Evolutionary conservation across 495 filamentous ascomycete species (phyloP).

Genomic region (Glutinoglossum americanum): DNA sequence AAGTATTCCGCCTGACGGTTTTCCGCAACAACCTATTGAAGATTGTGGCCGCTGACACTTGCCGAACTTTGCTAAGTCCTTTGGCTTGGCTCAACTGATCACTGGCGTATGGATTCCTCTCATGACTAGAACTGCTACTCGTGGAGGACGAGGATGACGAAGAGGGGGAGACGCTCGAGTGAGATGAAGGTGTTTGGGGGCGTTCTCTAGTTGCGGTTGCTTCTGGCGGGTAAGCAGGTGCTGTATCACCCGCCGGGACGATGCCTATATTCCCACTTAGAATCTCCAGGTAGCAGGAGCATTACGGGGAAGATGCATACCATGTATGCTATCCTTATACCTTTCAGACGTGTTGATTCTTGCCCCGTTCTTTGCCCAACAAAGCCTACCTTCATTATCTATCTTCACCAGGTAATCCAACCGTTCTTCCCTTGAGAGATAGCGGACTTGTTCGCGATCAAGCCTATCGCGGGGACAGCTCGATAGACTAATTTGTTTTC

Average conservation of each 20-base stretch:
- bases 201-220: neutral
- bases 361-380: constrained; percentile 61
- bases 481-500: constrained; percentile 32
- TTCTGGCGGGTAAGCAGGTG: constrained; percentile 22
- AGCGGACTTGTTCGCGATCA: constrained; percentile 49
- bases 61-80: constrained; percentile 37
- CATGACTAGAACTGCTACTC: constrained; percentile 13
- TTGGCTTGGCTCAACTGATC: constrained; percentile 31
- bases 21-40: constrained; percentile 51
- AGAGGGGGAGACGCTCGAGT: constrained; percentile 5
- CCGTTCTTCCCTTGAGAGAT: constrained; percentile 50
- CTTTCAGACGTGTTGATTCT: constrained; percentile 52
- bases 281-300: constrained; percentile 18
- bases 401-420: constrained; percentile 50
- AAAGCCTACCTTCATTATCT: constrained; percentile 41
- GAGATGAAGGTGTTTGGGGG: constrained; percentile 4
- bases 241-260: constrained; percentile 39
- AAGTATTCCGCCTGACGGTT: constrained; percentile 53
- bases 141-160: constrained; percentile 3
- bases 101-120: constrained; percentile 24
- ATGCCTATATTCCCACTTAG: constrained; percentile 19
- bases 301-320: constrained; percentile 48
- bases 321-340: constrained; percentile 59
- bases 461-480: constrained; percentile 41
- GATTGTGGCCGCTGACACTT: constrained; percentile 45